Base-by-base conservation (phyloP, 2,329 filamentous ascomycete species). In the Scytalidium sp. region DNA sequence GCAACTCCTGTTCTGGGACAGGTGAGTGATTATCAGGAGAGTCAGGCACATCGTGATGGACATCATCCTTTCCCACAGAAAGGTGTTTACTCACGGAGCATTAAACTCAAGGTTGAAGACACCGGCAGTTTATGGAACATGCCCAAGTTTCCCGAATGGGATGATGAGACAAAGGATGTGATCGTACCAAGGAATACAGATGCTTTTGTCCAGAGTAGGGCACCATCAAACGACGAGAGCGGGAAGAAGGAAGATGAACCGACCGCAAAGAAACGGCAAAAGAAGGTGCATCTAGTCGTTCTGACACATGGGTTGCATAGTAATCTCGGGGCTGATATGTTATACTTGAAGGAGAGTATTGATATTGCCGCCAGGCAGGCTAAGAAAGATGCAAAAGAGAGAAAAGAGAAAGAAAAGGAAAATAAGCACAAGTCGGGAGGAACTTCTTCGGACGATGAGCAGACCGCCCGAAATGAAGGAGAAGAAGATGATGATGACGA, bases 311-410 rank as follows among this genome's bases (percentile, higher is more conserved):
- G 94, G 0, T 70, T 99, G 55, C 94, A 99, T 68, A 96, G 93
- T 69, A 99, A 99, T 66, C 77, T 97, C 11, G 90, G 94, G 4
- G 88, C 91, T 19, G 94, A 99, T 66, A 96, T 99, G 94, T 75
- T 99, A 19, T 99, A 89, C 65, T 72, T 99, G 67, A 99, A 99
- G 65, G 94, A 99, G 70, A 96, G 90, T 68, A 97, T 99, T 54
- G 94, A 99, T 70, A 83, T 84, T 22, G 85, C 89, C 2, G 87
- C 86, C 3, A 85, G 76, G 60, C 84, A 93, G 64, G 87, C 89
- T 22, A 85, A 85, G 59, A 72, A 83, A 45, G 85, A 89, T 66
- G 82, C 84, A 32, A 85, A 78, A 64, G 76, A 73, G 45, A 77
- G 87, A 50, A 81, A 76, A 58, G 75, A 73, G 49, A 75, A 70